Percentiles rank a stretch among this genome's conserved stretches.
phyloP scores from a whole-genome alignment of 78 protist species.

The Dictyostelium brefeldianum region DNA sequence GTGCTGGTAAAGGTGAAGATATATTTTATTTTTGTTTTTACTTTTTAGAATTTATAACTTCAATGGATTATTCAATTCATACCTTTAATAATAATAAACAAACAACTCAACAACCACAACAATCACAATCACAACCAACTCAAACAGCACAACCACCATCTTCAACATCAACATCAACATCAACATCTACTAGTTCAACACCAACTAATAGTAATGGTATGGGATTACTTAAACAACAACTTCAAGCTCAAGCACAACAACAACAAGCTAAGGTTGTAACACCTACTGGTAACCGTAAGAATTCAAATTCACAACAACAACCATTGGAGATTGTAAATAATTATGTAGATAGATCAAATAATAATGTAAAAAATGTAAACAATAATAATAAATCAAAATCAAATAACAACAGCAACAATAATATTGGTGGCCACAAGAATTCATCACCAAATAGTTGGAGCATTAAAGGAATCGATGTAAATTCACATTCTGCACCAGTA shows the following conservation, averaged over 20 bases:
- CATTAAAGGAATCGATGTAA: not conserved
- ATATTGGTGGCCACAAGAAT: not conserved
- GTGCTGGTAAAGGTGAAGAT: conserved; percentile 81
- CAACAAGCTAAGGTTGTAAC: not conserved
- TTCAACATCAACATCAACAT: not conserved
- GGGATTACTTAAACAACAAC: conserved; percentile 13
- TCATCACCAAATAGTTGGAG: not conserved
- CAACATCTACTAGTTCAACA: not conserved
- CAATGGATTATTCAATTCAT: conserved; percentile 69
- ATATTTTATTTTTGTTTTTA: conserved; percentile 86
- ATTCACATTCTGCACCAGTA: conserved; percentile 61
- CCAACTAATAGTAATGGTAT: not conserved
- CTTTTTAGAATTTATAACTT: conserved; percentile 55
- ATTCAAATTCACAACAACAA: conserved; percentile 23
- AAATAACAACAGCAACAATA: not conserved
- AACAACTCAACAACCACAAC: not conserved
- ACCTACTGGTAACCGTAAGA: not conserved
- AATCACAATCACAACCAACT: not conserved
- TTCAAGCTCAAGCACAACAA: conserved; percentile 11
- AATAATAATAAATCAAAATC: not conserved
- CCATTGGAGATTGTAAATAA: conserved; percentile 14
- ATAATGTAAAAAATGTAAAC: not conserved
- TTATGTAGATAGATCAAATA: conserved; percentile 17
- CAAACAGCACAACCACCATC: not conserved
- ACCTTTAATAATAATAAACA: not conserved